Evolutionary conservation across 257 asterid genomes (phyloP).

Genomic region (Ocimum tenuiflorum): DNA sequence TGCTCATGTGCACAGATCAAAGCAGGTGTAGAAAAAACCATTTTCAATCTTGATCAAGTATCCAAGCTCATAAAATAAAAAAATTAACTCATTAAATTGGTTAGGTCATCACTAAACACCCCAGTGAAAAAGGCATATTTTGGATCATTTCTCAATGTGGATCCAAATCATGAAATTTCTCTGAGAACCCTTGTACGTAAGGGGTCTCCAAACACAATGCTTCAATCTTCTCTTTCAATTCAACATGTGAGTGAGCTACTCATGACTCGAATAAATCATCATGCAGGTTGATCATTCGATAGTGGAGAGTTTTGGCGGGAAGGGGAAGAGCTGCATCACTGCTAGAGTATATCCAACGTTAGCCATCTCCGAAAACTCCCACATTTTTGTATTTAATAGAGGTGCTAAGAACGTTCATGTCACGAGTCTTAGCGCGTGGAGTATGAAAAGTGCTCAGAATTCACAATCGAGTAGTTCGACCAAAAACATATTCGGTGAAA

Average conservation of each 20-base stretch:
- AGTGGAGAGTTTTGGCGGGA: constrained; percentile 40
- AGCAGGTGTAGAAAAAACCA: constrained; percentile 34
- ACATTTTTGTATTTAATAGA: constrained; percentile 29
- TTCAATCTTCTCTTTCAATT: background rate
- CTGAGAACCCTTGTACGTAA: constrained; percentile 38
- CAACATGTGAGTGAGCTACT: too few relatives aligned
- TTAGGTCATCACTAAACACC: constrained; percentile 38
- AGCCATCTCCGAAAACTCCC: constrained; percentile 24
- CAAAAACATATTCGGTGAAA: too few relatives aligned
- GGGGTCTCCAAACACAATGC: too few relatives aligned
- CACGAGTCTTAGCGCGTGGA: constrained; percentile 30
- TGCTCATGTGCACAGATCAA: constrained; percentile 52
- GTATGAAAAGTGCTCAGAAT: constrained; percentile 14
- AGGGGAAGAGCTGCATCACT: constrained; percentile 34
- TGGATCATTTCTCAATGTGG: constrained; percentile 42
- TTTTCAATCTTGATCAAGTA: too few relatives aligned
- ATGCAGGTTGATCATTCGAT: constrained; percentile 37
- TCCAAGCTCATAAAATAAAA: background rate
- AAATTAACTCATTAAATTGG: background rate
- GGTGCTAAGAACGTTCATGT: constrained; percentile 22
- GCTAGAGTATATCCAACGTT: constrained; percentile 32
- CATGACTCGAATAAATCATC: background rate
- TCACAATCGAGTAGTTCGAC: too few relatives aligned
- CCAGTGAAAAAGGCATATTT: constrained; percentile 28
- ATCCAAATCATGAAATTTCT: constrained; percentile 36